Base-by-base conservation (phyloP, 2,329 filamentous ascomycete genomes). In the Colletotrichum sp. region DNA sequence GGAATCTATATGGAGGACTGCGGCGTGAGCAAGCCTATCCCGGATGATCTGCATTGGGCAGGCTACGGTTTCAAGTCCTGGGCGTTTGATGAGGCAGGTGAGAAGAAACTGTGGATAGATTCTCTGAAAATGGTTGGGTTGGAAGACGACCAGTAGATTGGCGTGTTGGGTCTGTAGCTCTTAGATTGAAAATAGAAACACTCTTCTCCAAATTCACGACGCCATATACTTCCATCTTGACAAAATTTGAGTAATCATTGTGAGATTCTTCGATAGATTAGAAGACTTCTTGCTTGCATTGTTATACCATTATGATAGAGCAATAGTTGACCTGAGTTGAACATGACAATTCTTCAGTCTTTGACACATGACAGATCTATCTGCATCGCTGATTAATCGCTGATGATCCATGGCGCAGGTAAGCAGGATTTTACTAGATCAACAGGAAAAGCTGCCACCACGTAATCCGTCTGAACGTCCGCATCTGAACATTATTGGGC, bases 1-100 rank as follows among this genome's bases (percentile, higher is more conserved):
- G 69, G 69, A 24, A 32, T 64, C 26, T 71, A 71, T 4, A 64
- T 71, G 57, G 69, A 71, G 39, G 69, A 71, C 21, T 71, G 69
- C 18, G 44, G 44, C 0, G 44, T 52, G 6, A 52, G 44, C 44
- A 52, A 52, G 44, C 44, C 44, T 52, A 52, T 52, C 44, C 44
- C 44, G 44, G 44, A 52, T 52, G 44, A 52, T 24, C 44, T 52
- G 44, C 44, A 52, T 52, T 52, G 44, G 44, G 44, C 44, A 13
- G 44, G 44, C 1, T 52, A 52, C n/a, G 44, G 44, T 7, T 52
- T 52, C 44, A 52, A 52, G 44, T 52, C 44, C 7, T 52, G 44
- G 44, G 44, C 44, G 2, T 52, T 52, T 21, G 44, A 52, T 0
- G n/a, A 52, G 44, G 44, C 44, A 21, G 44, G 44, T 3, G 44